Base-by-base conservation (phyloP, 2,329 filamentous ascomycete genomes). In the Aspergillus pseudoglaucus region DNA sequence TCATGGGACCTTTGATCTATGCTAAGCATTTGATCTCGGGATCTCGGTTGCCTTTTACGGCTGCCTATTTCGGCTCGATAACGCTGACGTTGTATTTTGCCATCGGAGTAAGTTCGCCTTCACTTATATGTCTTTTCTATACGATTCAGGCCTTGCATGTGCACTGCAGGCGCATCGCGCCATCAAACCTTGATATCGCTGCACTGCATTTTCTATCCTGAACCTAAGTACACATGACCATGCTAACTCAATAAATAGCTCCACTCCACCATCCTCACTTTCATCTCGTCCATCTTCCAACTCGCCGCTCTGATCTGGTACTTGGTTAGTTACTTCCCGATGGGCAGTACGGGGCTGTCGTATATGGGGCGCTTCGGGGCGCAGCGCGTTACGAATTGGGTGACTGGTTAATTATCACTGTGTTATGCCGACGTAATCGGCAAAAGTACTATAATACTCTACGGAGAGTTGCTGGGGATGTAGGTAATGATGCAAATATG, bases 271-370 rank as follows among this genome's bases (percentile, higher is more conserved):
- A 72, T 94, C 53, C 81, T 97, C 55, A 97, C 93, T 14, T 76
- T 97, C 47, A 74, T 96, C 54, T 87, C 90, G 18, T 84, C 88
- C 52, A 78, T 96, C 51, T 74, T 90, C 58, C 93, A 98, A 67
- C 77, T 97, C 47, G 83, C 84, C 46, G 87, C 86, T 53, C 75
- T 97, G 54, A 56, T 88, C 42, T 97, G 91, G 91, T 97, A 97
- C 72, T 78, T 96, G 42, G 84, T 97, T 68, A 95, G 88, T 71
- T 98, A 98, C 70, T 97, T 97, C 62, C 93, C 93, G 22, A 95
- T 97, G 90, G 93, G 93, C 37, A 88, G 87, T 48, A 87, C 85
- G 47, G 89, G 93, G 38, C 73, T 98, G 56, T 85, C 91, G 50
- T 82, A 95, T 57, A 90, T 90, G 49, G 88, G 90, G 39, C 83